Percentiles rank a stretch among this genome's conserved stretches.
Conservation (phyloP, 352 stramenopile genomes). For the Phytophthora citrophthora region DNA sequence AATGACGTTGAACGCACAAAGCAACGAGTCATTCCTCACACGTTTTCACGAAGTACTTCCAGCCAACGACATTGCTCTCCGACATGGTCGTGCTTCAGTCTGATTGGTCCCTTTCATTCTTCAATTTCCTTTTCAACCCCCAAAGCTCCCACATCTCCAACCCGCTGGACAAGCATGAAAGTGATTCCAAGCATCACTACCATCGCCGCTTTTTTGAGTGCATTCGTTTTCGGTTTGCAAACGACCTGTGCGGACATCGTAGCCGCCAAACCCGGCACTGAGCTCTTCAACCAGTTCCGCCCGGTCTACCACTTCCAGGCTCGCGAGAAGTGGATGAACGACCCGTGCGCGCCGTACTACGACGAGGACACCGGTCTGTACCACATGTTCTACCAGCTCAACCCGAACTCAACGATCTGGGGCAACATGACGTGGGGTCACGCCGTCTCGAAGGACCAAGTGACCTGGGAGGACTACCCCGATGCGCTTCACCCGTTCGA, state of each 20-base stretch:
- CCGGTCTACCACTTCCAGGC: conserved; percentile 64
- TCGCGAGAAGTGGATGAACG: conserved; percentile 85
- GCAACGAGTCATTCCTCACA: no score
- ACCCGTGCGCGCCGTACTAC: conserved; percentile 80
- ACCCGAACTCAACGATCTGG: conserved; percentile 61
- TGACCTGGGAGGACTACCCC: conserved; percentile 77
- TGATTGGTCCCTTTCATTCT: no score
- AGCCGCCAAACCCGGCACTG: conserved; percentile 9
- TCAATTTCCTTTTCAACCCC: no score
- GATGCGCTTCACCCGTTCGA: conserved; percentile 60
- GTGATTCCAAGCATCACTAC: conserved; percentile 20
- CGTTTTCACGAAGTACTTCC: no score
- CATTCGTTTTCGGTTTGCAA: conserved; percentile 16
- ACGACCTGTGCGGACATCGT: conserved; percentile 2
- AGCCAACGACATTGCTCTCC: no score
- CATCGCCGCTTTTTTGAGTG: conserved; percentile 18
- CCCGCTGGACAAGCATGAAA: conserved; percentile 14
- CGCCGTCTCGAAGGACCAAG: conserved; percentile 72
- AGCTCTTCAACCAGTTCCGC: conserved; percentile 59
- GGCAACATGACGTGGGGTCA: conserved; percentile 84
- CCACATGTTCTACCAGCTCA: conserved; percentile 85
- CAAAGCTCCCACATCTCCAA: no score
- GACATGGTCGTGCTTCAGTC: no score
- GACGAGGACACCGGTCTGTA: conserved; percentile 65
- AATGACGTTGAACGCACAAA: no score